A percentile compares a stretch with the other conserved stretches of the same genome.
Evolutionary conservation across 345 rosid genomes (phyloP).

Genomic region (Capsella bursapastoris): DNA sequence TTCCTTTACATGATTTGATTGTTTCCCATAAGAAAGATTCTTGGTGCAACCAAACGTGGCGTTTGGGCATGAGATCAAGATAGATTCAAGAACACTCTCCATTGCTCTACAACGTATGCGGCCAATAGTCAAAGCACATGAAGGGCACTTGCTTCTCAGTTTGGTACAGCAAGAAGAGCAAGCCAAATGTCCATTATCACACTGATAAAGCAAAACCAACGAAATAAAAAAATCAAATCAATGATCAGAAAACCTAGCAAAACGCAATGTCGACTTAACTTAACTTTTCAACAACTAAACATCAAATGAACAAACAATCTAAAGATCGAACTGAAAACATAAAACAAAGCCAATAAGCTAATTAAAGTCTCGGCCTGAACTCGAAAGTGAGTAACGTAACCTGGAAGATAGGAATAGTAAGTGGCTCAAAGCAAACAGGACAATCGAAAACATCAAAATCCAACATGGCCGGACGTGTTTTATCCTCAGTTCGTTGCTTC

Average conservation of each 20-base stretch:
- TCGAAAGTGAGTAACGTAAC: background rate
- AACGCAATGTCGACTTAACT: too few species aligned
- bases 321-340: too few species aligned
- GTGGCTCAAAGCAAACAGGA: background rate
- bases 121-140: conserved; percentile 46
- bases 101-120: conserved; percentile 52
- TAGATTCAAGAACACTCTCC: conserved; percentile 52
- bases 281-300: too few species aligned
- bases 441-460: background rate
- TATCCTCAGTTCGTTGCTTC: background rate
- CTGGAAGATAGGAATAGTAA: background rate
- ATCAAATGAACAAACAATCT: too few species aligned
- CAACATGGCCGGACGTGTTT: background rate
- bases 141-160: conserved; percentile 48
- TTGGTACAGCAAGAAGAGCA: conserved; percentile 51
- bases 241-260: too few species aligned
- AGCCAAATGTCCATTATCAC: conserved; percentile 61
- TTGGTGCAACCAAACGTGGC: conserved; percentile 48
- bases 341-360: background rate
- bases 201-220: conserved; percentile 27
- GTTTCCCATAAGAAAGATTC: conserved; percentile 34
- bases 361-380: too few species aligned
- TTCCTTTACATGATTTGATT: conserved; percentile 44
- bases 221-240: too few species aligned
- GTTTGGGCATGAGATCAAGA: conserved; percentile 46